These are phyloP conservation scores for Podila minutissima DNA, from an alignment of 192 early-diverging fungal species.

Conservation along the genomic window DNA sequence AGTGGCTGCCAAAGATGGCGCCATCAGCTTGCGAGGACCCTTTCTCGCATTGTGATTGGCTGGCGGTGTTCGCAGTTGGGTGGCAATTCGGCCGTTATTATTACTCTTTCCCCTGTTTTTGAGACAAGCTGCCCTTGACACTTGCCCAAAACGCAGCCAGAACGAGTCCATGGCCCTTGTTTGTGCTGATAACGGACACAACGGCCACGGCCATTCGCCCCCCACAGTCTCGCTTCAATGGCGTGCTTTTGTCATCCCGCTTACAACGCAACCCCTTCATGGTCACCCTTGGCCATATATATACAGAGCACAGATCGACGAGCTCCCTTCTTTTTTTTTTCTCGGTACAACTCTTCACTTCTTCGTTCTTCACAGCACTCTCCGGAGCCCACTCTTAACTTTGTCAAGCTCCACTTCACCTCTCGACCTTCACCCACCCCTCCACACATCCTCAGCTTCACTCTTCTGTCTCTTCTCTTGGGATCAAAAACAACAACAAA, in stretches of 20 bases:
- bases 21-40: background rate
- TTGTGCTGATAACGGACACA: background rate
- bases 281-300: background rate
- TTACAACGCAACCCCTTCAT: background rate
- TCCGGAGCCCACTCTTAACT: background rate
- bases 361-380: background rate
- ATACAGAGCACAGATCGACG: background rate
- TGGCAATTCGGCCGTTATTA: constrained; percentile 1
- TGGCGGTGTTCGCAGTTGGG: background rate
- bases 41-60: background rate
- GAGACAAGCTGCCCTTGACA: background rate
- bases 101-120: background rate
- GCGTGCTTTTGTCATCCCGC: background rate
- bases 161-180: background rate
- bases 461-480: background rate
- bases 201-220: background rate
- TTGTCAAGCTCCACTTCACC: background rate
- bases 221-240: background rate
- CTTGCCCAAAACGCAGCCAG: constrained; percentile 3
- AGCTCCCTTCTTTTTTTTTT: background rate
- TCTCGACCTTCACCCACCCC: background rate
- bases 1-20: background rate
- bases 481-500: background rate
- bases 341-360: background rate
- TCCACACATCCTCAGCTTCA: background rate